Evolutionary conservation across 768 basidiomycete genomes (phyloP).

Genomic region (Rhizopogon sp.): DNA sequence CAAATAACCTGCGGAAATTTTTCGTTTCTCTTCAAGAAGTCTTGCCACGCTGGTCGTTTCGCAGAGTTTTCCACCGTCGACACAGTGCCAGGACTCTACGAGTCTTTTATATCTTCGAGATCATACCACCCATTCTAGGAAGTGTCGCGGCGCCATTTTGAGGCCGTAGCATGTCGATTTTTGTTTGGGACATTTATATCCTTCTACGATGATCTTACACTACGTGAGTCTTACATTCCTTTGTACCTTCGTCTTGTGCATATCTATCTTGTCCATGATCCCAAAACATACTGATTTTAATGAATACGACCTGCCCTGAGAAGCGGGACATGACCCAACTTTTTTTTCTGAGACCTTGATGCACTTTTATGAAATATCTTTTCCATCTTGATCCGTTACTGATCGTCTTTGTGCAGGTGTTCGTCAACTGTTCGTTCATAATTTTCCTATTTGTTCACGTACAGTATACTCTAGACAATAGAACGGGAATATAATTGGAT

Average conservation of each 20-base stretch:
- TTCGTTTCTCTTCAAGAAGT: slow-evolving; percentile 23
- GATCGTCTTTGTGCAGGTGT: not conserved
- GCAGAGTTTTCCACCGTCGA: slow-evolving; percentile 33
- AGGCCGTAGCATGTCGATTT: slow-evolving; percentile 44
- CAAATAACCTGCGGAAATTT: not conserved
- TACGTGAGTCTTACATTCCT: not conserved
- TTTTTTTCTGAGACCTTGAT: slow-evolving; percentile 6
- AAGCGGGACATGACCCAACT: slow-evolving; percentile 12
- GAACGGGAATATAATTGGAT: not conserved
- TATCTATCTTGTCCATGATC: slow-evolving; percentile 14
- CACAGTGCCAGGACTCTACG: slow-evolving; percentile 42
- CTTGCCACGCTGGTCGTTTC: slow-evolving; percentile 45
- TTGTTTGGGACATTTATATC: slow-evolving; percentile 33
- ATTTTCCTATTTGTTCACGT: not conserved
- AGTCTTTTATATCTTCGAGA: slow-evolving; percentile 37
- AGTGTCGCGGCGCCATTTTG: slow-evolving; percentile 36
- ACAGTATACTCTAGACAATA: too few species aligned
- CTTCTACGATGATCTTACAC: not conserved
- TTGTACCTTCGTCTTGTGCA: not conserved
- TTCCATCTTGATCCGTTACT: not conserved
- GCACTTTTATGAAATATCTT: too few species aligned
- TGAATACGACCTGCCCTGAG: slow-evolving; percentile 24
- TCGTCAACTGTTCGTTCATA: not conserved
- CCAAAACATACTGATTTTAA: slow-evolving; percentile 25
- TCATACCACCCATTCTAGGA: slow-evolving; percentile 39